A percentile compares a stretch with the other conserved stretches of the same genome.
These are phyloP conservation scores for Coniochaeta prunicola DNA, from an alignment of 2,329 filamentous ascomycete species.

Conservation along the genomic window DNA sequence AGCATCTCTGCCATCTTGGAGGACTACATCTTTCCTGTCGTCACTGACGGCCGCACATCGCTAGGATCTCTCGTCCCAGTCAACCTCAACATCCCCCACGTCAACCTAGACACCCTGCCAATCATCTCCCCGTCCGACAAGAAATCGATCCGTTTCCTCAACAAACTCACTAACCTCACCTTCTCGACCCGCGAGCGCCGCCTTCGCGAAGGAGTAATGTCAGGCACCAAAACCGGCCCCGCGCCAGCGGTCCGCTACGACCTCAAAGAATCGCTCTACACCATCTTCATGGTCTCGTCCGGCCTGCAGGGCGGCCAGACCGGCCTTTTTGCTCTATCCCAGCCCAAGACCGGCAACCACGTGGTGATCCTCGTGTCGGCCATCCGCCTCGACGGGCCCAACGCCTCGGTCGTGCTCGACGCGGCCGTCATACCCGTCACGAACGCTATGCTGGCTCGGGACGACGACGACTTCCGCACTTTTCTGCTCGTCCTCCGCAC, in stretches of 20 bases:
- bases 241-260: slow-evolving; percentile 24
- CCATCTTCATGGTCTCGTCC: slow-evolving; percentile 36
- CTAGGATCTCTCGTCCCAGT: slow-evolving; percentile 17
- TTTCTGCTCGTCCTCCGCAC: slow-evolving; percentile 22
- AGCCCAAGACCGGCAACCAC: slow-evolving; percentile 19
- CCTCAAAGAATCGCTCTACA: slow-evolving; percentile 41
- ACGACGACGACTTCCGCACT: slow-evolving; percentile 26
- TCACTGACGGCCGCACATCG: slow-evolving; percentile 11
- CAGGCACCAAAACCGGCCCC: neutral
- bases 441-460: slow-evolving; percentile 22
- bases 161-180: slow-evolving; percentile 26
- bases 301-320: slow-evolving; percentile 38
- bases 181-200: slow-evolving; percentile 34
- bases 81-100: slow-evolving; percentile 28
- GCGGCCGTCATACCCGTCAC: slow-evolving; percentile 40
- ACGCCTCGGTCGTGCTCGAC: slow-evolving; percentile 35
- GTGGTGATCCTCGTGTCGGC: slow-evolving; percentile 33
- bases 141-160: slow-evolving; percentile 30
- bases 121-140: slow-evolving; percentile 28
- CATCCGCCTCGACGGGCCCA: slow-evolving; percentile 34
- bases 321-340: slow-evolving; percentile 25
- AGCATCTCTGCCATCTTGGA: slow-evolving; percentile 12
- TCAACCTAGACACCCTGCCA: slow-evolving; percentile 38
- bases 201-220: slow-evolving; percentile 19
- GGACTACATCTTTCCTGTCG: slow-evolving; percentile 28